Evolutionary conservation across 2,329 filamentous ascomycete species (phyloP).

Genomic region (Botryotinia calthae): DNA sequence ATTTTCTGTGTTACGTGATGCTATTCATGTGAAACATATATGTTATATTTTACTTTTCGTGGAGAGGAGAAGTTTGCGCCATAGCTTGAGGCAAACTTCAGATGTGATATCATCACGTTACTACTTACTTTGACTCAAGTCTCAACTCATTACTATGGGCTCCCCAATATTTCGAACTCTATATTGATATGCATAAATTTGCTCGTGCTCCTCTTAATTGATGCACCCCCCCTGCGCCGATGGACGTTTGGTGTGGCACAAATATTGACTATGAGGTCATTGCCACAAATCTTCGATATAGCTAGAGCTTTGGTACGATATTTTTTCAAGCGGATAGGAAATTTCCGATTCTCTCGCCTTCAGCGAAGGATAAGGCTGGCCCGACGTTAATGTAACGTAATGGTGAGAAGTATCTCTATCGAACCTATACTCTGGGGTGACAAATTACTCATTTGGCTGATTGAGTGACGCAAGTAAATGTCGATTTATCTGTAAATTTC

Average conservation of each 20-base stretch:
- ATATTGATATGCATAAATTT: not conserved
- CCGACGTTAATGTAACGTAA: not conserved
- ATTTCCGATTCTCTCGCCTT: not conserved
- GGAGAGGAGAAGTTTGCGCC: not conserved
- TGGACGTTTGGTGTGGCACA: not conserved
- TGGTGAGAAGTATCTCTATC: not conserved
- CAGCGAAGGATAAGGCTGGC: constrained; percentile 5
- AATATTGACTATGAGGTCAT: not conserved
- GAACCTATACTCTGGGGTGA: not conserved
- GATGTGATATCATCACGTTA: not conserved
- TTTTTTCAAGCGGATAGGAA: not conserved
- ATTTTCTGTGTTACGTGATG: constrained; percentile 2
- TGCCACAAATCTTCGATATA: not conserved
- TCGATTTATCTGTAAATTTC: not conserved
- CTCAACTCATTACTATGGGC: not conserved
- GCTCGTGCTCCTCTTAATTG: not conserved
- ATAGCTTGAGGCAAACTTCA: not conserved
- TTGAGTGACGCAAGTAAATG: not conserved
- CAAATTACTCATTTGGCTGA: not conserved
- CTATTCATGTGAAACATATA: not conserved
- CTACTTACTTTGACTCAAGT: not conserved
- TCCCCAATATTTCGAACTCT: not conserved
- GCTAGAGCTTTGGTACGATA: not conserved
- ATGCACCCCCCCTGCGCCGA: not conserved
- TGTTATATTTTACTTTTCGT: not conserved